phyloP scores from a whole-genome alignment of 2,329 filamentous ascomycete genomes.

The Penicillium psychrosexuale region DNA sequence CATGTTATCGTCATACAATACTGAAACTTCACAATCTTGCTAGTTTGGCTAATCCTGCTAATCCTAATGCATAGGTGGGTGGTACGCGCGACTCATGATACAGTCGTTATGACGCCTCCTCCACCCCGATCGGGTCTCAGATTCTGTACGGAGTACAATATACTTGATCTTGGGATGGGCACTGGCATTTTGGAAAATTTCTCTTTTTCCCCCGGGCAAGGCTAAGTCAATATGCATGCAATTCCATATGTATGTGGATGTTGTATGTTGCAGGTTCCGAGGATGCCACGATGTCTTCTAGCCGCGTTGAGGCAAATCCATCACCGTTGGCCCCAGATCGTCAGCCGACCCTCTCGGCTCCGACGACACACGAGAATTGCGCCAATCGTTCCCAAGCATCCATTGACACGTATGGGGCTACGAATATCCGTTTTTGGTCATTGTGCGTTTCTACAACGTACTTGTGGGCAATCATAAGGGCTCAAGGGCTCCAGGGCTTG shows the following conservation, averaged over 20 bases:
- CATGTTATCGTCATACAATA: not conserved
- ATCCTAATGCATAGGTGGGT: not conserved
- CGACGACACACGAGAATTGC: not conserved
- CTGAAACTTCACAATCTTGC: not conserved
- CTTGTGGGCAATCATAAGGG: not conserved
- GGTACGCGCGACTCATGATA: constrained; percentile 14
- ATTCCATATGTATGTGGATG: not conserved
- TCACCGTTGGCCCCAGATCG: constrained; percentile 1
- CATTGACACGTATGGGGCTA: not conserved
- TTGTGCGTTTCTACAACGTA: not conserved
- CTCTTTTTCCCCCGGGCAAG: not conserved
- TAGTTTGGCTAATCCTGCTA: not conserved
- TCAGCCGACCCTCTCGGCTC: constrained; percentile 7
- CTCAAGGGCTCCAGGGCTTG: not conserved
- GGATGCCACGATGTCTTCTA: constrained; percentile 4
- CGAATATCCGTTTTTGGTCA: not conserved
- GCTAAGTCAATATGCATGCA: not conserved
- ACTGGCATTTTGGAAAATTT: not conserved
- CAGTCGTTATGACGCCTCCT: constrained; percentile 10
- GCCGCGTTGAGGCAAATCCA: not conserved
- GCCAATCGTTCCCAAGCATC: not conserved
- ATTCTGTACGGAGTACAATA: not conserved
- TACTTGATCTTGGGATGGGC: not conserved
- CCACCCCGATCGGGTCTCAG: constrained; percentile 10
- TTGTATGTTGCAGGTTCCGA: not conserved